phyloP scores from a whole-genome alignment of 1,284 basidiomycete genomes.

The Ganoderma lucidum region DNA sequence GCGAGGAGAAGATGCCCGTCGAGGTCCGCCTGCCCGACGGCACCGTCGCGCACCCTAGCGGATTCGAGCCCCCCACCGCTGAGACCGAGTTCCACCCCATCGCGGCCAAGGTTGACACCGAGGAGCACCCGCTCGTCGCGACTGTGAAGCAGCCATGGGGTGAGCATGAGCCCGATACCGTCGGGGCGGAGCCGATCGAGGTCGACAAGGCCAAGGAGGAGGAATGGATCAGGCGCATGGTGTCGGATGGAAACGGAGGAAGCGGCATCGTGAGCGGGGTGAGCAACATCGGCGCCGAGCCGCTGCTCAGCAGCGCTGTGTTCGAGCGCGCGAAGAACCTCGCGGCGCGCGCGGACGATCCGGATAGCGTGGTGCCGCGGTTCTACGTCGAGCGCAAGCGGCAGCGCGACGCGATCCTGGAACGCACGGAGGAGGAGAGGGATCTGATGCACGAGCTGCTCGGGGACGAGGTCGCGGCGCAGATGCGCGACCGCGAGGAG shows the following conservation, averaged over 20 bases:
- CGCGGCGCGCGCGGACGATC: constrained; percentile 28
- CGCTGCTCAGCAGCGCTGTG: too few relatives aligned
- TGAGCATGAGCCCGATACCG: constrained; percentile 34
- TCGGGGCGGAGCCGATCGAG: constrained; percentile 18
- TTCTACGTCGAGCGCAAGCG: constrained; percentile 46
- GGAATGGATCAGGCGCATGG: constrained; percentile 31
- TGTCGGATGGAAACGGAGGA: constrained; percentile 19
- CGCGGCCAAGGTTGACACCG: constrained; percentile 32
- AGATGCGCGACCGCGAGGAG: constrained; percentile 40
- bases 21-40: constrained; percentile 44
- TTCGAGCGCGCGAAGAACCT: too few relatives aligned
- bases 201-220: constrained; percentile 27
- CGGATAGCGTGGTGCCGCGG: constrained; percentile 42
- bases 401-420: constrained; percentile 42
- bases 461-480: constrained; percentile 43
- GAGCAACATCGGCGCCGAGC: constrained; percentile 19
- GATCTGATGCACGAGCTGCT: constrained; percentile 46
- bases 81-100: constrained; percentile 42
- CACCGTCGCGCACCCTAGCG: constrained; percentile 42
- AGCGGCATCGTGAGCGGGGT: constrained; percentile 22
- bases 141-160: constrained; percentile 33
- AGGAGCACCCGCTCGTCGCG: constrained; percentile 22
- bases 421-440: constrained; percentile 44
- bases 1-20: constrained; percentile 45
- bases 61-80: constrained; percentile 44